These are phyloP conservation scores for Aspergillus sclerotialis DNA, from an alignment of 2,329 filamentous ascomycete species.

Conservation along the genomic window DNA sequence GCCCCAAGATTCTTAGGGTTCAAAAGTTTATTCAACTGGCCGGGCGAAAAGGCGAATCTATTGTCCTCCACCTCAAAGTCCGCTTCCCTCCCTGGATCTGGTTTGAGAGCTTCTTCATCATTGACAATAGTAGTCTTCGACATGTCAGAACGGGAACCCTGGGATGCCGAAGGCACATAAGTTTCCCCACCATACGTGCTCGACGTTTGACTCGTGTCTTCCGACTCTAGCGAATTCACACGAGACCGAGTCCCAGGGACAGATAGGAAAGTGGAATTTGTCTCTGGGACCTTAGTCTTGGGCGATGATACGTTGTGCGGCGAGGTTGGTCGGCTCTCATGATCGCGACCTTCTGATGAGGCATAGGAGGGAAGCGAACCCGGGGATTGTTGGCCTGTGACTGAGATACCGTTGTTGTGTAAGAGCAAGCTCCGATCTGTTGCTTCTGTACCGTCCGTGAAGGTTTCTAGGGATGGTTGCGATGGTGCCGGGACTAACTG, in stretches of 20 bases:
- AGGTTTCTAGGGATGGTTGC: slow-evolving; percentile 30
- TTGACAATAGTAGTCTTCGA: slow-evolving; percentile 47
- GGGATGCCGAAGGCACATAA: slow-evolving; percentile 40
- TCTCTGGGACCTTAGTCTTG: slow-evolving; percentile 44
- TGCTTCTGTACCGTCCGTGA: slow-evolving; percentile 28
- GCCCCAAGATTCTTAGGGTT: slow-evolving; percentile 73
- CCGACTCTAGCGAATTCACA: slow-evolving; percentile 59
- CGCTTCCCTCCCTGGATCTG: slow-evolving; percentile 64
- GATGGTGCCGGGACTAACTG: slow-evolving; percentile 29
- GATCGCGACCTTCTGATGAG: slow-evolving; percentile 51
- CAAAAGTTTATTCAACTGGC: slow-evolving; percentile 67
- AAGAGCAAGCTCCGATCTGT: slow-evolving; percentile 22
- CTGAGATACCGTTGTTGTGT: slow-evolving; percentile 28
- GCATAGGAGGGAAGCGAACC: slow-evolving; percentile 47
- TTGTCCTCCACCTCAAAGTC: slow-evolving; percentile 63
- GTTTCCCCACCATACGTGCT: slow-evolving; percentile 49
- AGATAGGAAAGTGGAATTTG: slow-evolving; percentile 51
- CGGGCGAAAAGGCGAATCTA: slow-evolving; percentile 65
- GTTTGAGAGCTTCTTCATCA: slow-evolving; percentile 56
- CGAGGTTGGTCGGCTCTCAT: slow-evolving; percentile 56
- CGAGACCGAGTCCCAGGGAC: slow-evolving; percentile 58
- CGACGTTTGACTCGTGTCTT: slow-evolving; percentile 48
- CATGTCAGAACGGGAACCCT: slow-evolving; percentile 37
- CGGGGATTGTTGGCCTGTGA: slow-evolving; percentile 45
- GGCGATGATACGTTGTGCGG: slow-evolving; percentile 63